Evolutionary conservation across 192 early-diverging fungal genomes (phyloP), one percentile per base, ranked within the genome.

Genomic region (Rhizophagus clarus): DNA sequence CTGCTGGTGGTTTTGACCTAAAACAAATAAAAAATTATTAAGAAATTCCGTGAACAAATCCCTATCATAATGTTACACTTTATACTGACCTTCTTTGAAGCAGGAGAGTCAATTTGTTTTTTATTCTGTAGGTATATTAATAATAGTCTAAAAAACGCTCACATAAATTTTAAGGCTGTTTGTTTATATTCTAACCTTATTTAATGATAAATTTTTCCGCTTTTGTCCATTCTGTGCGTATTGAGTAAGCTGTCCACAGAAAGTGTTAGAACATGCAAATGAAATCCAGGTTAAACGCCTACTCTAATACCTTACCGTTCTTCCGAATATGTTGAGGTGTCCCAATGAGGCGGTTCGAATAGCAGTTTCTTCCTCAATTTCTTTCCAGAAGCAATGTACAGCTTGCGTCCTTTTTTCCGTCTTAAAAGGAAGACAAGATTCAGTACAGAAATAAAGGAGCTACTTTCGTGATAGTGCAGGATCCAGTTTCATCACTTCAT

Each of bases 301-400:
- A 80, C 40, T 75, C 32, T 29, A 56, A 72, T 26, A 47, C 49
- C 20, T 72, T 72, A 79, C 71, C 72, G 56, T 74, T 63, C 62
- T 71, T 7, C 49, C 71, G 34, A 76, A 56, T 62, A 80, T n/a
- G 32, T 26, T 75, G 51, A 80, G 79, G 32, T 80, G 70, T 34
- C 72, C 56, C 45, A 76, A 80, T n/a, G 79, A 61, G 24, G 72
- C 49, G 32, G 60, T 28, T 61, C 79, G 49, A 71, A 80, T 51
- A 56, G 71, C 71, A 80, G 45, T 71, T 80, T 60, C 22, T 51
- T 79, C 70, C 79, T 79, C 79, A 15, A 79, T 76, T 79, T 72
- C 61, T 26, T 20, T 79, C 79, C 79, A 79, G 69, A 51, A 22
- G 78, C 71, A n/a, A n/a, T n/a, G n/a, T n/a, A n/a, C n/a, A n/a